Conservation (phyloP, 2,329 filamentous ascomycete genomes). For the Blastomyces silverae region DNA sequence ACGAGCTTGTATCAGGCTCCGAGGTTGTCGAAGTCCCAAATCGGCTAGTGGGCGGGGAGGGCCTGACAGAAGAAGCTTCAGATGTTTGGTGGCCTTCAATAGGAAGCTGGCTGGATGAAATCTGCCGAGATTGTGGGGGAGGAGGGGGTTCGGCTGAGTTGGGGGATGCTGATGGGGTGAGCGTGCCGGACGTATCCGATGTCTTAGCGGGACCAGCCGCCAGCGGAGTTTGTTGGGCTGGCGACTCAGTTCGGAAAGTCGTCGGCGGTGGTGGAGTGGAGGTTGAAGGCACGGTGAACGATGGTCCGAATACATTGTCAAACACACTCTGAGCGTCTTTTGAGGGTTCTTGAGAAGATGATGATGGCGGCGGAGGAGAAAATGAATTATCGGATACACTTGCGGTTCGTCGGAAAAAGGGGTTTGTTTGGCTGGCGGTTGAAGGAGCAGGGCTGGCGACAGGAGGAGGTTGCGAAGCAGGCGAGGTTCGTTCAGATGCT, state of each 20-base stretch:
- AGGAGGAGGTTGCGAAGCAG: conserved; percentile 27
- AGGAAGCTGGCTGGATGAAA: conserved; percentile 68
- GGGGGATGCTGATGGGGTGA: conserved; percentile 59
- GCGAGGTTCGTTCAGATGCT: not conserved
- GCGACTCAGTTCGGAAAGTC: conserved; percentile 54
- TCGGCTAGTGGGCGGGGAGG: conserved; percentile 64
- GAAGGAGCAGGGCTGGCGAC: conserved; percentile 61
- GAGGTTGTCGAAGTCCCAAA: conserved; percentile 49
- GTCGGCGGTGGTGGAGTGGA: conserved; percentile 48
- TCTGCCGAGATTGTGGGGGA: conserved; percentile 66
- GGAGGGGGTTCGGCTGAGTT: conserved; percentile 47
- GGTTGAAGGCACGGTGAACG: conserved; percentile 47
- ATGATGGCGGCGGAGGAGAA: conserved; percentile 46
- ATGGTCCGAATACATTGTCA: conserved; percentile 77
- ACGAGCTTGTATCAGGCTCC: conserved; percentile 22
- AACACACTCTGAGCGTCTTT: conserved; percentile 61
- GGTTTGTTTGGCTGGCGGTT: conserved; percentile 69
- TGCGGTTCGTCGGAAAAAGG: conserved; percentile 73
- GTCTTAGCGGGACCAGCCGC: conserved; percentile 38
- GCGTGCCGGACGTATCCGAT: conserved; percentile 44
- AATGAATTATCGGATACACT: conserved; percentile 46
- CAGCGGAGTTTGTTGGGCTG: conserved; percentile 30
- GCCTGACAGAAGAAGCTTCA: conserved; percentile 70
- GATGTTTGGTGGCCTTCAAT: conserved; percentile 53
- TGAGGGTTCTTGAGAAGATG: conserved; percentile 31